phyloP scores from a whole-genome alignment of 805 yeast genomes.

The Myxozyma sirexii region DNA sequence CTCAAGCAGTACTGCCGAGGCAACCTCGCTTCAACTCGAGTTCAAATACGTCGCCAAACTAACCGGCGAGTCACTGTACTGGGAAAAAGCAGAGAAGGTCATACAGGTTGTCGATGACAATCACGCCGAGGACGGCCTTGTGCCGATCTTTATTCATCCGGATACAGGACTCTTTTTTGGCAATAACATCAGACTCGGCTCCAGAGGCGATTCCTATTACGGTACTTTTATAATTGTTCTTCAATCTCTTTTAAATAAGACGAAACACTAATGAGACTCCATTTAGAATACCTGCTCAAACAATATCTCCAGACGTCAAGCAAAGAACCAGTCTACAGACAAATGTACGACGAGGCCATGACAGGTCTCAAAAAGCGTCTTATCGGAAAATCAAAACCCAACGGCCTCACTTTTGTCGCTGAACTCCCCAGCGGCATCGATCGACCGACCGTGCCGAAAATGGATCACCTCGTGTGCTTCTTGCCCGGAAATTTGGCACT shows the following conservation, averaged over 20 bases:
- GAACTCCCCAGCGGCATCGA: constrained; percentile 72
- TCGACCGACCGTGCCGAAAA: constrained; percentile 64
- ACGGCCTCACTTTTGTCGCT: constrained; percentile 64
- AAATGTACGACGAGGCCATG: constrained; percentile 76
- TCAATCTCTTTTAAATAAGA: neutral
- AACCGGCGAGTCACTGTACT: constrained; percentile 76
- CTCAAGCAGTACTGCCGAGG: constrained; percentile 81
- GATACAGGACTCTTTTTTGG: constrained; percentile 72
- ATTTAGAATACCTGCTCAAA: constrained; percentile 66
- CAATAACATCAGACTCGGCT: constrained; percentile 72
- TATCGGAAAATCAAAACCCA: constrained; percentile 62
- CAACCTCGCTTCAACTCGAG: constrained; percentile 82
- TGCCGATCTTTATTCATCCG: constrained; percentile 78
- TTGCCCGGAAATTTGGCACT: constrained; percentile 85
- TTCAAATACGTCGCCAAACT: constrained; percentile 77
- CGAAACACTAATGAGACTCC: too few species aligned
- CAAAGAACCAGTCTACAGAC: constrained; percentile 60
- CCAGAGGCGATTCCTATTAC: constrained; percentile 91
- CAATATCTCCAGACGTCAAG: constrained; percentile 79
- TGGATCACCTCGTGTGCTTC: constrained; percentile 94
- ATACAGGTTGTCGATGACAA: constrained; percentile 69
- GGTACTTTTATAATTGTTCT: constrained; percentile 45
- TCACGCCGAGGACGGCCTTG: constrained; percentile 72
- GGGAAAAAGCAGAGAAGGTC: constrained; percentile 77
- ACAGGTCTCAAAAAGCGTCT: constrained; percentile 74